Percentiles rank a stretch among this genome's conserved stretches.
These are phyloP conservation scores for Chenopodium berlandieri DNA, from an alignment of 148 eudicot genomes.

Conservation along the genomic window DNA sequence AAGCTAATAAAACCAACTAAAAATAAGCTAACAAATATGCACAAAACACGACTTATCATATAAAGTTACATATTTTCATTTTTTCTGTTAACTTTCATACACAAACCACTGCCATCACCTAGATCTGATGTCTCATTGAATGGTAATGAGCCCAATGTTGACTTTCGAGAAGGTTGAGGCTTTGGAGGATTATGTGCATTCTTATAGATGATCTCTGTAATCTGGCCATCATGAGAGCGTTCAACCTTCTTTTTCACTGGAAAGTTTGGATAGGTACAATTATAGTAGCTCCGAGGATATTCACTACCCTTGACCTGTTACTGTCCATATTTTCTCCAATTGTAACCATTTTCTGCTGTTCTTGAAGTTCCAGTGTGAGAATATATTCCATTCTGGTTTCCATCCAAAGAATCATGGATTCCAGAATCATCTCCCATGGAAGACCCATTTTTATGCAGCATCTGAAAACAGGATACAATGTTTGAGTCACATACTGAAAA, in stretches of 20 bases:
- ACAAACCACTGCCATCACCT: constrained; percentile 27
- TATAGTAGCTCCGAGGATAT: constrained; percentile 76
- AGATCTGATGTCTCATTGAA: constrained; percentile 30
- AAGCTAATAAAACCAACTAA: too few species aligned
- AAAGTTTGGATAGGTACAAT: constrained; percentile 67
- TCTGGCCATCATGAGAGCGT: constrained; percentile 64
- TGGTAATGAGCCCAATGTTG: constrained; percentile 32
- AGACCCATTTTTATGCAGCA: constrained; percentile 25
- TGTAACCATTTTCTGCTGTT: constrained; percentile 71
- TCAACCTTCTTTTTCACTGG: constrained; percentile 70
- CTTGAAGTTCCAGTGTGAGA: constrained; percentile 24
- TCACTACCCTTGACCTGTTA: constrained; percentile 86
- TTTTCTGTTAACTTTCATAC: constrained; percentile 25
- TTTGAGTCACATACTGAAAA: constrained; percentile 23
- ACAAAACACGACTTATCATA: too few species aligned
- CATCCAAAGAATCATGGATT: constrained; percentile 21
- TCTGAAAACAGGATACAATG: constrained; percentile 21
- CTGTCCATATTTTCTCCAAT: constrained; percentile 91
- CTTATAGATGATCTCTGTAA: constrained; percentile 67
- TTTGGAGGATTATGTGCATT: constrained; percentile 63
- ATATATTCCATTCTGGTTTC: constrained; percentile 32
- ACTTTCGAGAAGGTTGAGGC: constrained; percentile 48
- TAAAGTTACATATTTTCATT: too few species aligned
- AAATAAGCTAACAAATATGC: too few species aligned
- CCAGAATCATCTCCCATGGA: constrained; percentile 26